Percentiles rank a stretch among this genome's conserved stretches.
These are phyloP conservation scores for Talaromyces liani DNA, from an alignment of 495 filamentous ascomycete genomes.

Conservation along the genomic window DNA sequence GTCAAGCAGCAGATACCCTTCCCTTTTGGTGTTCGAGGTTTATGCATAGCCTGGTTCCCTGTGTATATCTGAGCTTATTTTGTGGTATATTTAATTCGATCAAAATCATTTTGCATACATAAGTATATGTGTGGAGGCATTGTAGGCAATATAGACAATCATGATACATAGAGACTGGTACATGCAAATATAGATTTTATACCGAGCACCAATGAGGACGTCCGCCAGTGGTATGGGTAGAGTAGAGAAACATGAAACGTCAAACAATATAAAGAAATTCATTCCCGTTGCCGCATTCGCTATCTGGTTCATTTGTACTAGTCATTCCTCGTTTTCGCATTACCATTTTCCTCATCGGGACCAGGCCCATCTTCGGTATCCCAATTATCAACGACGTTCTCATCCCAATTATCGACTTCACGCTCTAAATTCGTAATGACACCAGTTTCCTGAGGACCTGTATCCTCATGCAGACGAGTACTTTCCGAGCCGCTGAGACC, in stretches of 20 bases:
- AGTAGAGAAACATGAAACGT: background rate
- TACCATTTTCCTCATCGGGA: slow-evolving; percentile 1
- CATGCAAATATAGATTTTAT: no score
- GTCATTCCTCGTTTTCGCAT: slow-evolving; percentile 8
- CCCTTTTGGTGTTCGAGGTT: background rate
- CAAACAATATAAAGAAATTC: background rate
- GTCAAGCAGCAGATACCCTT: background rate
- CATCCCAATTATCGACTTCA: slow-evolving; percentile 78
- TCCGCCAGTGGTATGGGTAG: background rate
- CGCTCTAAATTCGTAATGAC: slow-evolving; percentile 50
- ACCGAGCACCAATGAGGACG: no score
- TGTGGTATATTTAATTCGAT: background rate
- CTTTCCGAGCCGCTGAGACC: slow-evolving; percentile 43
- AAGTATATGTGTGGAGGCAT: background rate
- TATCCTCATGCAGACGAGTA: slow-evolving; percentile 49
- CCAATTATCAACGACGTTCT: slow-evolving; percentile 70
- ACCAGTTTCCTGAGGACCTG: slow-evolving; percentile 51
- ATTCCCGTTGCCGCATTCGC: background rate
- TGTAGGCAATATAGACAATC: background rate
- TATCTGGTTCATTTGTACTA: slow-evolving; percentile 1
- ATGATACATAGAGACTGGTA: background rate
- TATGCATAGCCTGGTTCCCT: background rate
- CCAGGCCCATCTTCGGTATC: slow-evolving; percentile 50
- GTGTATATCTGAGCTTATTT: background rate
- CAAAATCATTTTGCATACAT: background rate